Evolutionary conservation across 2,329 filamentous ascomycete genomes (phyloP).

Genomic region (Stylonectria norvegica): DNA sequence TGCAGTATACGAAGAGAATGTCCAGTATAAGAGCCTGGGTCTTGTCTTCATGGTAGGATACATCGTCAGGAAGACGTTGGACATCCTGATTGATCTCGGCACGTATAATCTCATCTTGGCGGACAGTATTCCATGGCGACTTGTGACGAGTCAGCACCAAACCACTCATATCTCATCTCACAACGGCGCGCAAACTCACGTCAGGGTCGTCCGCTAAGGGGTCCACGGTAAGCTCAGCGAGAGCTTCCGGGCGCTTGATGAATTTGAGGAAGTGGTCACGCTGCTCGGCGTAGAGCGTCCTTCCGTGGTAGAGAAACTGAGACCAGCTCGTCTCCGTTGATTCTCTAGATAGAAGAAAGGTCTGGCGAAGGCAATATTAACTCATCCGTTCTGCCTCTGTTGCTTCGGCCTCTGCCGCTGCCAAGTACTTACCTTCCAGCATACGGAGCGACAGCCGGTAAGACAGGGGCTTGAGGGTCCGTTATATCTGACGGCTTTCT

Average conservation of each 20-base stretch:
- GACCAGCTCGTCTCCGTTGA: slow-evolving; percentile 66
- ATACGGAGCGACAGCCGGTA: slow-evolving; percentile 76
- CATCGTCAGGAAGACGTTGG: slow-evolving; percentile 85
- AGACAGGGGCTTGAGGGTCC: slow-evolving; percentile 61
- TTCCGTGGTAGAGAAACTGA: slow-evolving; percentile 61
- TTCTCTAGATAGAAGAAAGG: slow-evolving; percentile 74
- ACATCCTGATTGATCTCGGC: slow-evolving; percentile 94
- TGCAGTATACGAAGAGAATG: slow-evolving; percentile 91
- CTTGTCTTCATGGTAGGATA: slow-evolving; percentile 76
- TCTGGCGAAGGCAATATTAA: too few species aligned
- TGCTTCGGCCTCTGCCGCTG: too few species aligned
- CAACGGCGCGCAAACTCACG: too few species aligned
- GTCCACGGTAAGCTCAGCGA: slow-evolving; percentile 68
- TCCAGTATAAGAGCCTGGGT: slow-evolving; percentile 82
- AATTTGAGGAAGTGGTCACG: slow-evolving; percentile 74
- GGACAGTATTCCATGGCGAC: slow-evolving; percentile 88
- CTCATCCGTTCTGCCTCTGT: too few species aligned
- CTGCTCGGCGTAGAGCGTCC: slow-evolving; percentile 70
- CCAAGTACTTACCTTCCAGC: slow-evolving; percentile 81
- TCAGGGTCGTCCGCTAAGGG: slow-evolving; percentile 78
- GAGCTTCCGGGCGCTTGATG: slow-evolving; percentile 78
- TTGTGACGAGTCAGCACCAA: slow-evolving; percentile 39
- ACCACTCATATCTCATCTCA: too few species aligned
- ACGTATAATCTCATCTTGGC: slow-evolving; percentile 77
- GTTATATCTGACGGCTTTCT: slow-evolving; percentile 60